phyloP scores from a whole-genome alignment of 306 rosid genomes.

The Senna tora region DNA sequence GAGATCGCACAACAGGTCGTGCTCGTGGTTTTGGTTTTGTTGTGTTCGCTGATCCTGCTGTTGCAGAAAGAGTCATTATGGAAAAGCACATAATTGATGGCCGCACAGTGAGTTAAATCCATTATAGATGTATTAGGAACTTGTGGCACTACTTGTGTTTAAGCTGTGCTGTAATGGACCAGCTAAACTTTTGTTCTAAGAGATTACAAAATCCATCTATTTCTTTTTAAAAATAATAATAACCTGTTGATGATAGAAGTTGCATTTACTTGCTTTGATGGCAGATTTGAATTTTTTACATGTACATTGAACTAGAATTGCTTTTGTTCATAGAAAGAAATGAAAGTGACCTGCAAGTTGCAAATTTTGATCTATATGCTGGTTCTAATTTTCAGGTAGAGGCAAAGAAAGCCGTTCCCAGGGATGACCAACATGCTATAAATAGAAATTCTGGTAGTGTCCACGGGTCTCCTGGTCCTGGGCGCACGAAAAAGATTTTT shows the following conservation, averaged over 20 bases:
- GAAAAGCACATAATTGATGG: constrained; percentile 97
- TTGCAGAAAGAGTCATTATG: constrained; percentile 91
- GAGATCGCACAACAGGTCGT: constrained; percentile 96
- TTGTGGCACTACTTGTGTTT: constrained; percentile 28
- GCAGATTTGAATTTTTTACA: constrained; percentile 28
- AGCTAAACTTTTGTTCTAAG: not conserved
- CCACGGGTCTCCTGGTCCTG: constrained; percentile 82
- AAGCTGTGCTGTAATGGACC: constrained; percentile 20
- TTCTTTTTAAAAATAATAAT: not conserved
- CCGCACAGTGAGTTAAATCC: constrained; percentile 77
- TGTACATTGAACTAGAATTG: constrained; percentile 47
- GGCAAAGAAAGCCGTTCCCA: constrained; percentile 99
- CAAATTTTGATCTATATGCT: constrained; percentile 42
- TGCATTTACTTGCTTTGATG: not conserved
- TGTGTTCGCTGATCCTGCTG: constrained; percentile 89
- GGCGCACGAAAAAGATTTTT: constrained; percentile 93
- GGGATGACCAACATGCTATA: constrained; percentile 85
- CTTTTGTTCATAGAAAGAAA: constrained; percentile 17
- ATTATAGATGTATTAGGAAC: constrained; percentile 39
- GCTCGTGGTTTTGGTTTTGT: constrained; percentile 99
- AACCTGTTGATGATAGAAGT: constrained; percentile 21
- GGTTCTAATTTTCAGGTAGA: constrained; percentile 78
- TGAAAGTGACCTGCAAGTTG: constrained; percentile 27
- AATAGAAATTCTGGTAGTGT: constrained; percentile 62
- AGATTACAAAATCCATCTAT: constrained; percentile 14